phyloP scores from a whole-genome alignment of 1,139 yeast species.

The Saccharomyces pastorianus region DNA sequence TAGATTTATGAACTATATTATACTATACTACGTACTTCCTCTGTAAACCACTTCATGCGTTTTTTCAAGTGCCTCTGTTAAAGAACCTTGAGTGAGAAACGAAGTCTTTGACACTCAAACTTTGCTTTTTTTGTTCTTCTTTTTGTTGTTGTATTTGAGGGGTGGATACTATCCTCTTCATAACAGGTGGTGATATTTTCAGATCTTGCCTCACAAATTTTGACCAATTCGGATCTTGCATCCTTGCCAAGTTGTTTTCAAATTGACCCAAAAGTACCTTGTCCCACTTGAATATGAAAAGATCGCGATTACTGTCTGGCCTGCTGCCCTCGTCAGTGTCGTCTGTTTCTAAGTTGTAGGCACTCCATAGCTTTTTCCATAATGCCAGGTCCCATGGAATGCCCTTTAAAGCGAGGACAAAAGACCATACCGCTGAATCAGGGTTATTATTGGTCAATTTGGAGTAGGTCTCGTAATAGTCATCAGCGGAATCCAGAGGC shows the following conservation, averaged over 20 bases:
- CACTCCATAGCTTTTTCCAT: constrained; percentile 26
- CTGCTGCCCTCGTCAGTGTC: constrained; percentile 8
- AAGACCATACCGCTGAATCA: constrained; percentile 28
- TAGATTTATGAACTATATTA: background rate
- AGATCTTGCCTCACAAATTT: constrained; percentile 21
- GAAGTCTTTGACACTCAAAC: constrained; percentile 14
- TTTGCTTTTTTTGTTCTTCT: constrained; percentile 9
- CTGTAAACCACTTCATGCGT: background rate
- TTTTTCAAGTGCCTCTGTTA: constrained; percentile 9
- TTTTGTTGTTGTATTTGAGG: constrained; percentile 4
- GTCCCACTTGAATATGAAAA: constrained; percentile 24
- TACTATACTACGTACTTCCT: background rate
- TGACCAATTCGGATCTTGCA: constrained; percentile 25
- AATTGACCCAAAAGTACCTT: constrained; percentile 17
- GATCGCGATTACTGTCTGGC: constrained; percentile 7
- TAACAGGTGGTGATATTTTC: constrained; percentile 11
- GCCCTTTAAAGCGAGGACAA: constrained; percentile 25
- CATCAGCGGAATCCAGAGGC: constrained; percentile 24
- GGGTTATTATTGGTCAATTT: constrained; percentile 21
- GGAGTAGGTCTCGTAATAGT: constrained; percentile 24
- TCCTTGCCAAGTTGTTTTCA: constrained; percentile 20
- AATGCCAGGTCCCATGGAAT: constrained; percentile 25
- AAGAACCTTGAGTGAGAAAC: constrained; percentile 20
- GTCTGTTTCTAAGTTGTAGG: constrained; percentile 14
- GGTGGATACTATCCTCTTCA: background rate